Percentiles rank a stretch among this genome's conserved stretches.
phyloP scores from a whole-genome alignment of 768 basidiomycete genomes.

The Pisolithus microcarpus region DNA sequence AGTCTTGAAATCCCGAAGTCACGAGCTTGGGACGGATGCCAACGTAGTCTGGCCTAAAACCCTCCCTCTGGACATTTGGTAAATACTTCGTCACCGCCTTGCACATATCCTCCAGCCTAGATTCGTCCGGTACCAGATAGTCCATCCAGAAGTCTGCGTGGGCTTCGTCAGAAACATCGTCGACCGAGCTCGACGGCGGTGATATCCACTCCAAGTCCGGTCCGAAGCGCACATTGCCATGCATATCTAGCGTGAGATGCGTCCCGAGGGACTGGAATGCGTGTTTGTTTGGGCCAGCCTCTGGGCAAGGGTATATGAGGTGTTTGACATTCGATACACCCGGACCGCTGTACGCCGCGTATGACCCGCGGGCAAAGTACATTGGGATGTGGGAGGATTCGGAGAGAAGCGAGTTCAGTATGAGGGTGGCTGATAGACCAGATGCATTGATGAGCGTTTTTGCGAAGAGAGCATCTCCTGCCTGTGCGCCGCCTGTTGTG shows the following conservation, averaged over 20 bases:
- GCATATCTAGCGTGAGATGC: conserved; percentile 82
- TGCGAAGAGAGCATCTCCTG: conserved; percentile 62
- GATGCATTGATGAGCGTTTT: conserved; percentile 77
- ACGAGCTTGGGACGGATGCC: conserved; percentile 87
- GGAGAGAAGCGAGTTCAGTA: conserved; percentile 65
- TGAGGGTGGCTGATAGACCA: conserved; percentile 63
- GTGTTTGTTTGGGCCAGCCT: conserved; percentile 47
- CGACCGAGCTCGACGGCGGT: conserved; percentile 32
- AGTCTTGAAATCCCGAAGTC: conserved; percentile 81
- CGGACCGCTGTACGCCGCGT: conserved; percentile 80
- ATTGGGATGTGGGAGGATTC: conserved; percentile 54
- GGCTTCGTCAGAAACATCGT: conserved; percentile 30
- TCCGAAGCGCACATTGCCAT: conserved; percentile 82
- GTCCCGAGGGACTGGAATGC: conserved; percentile 85
- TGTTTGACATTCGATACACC: conserved; percentile 61
- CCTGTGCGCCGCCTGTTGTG: conserved; percentile 43
- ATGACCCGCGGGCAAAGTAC: conserved; percentile 80
- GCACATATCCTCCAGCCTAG: conserved; percentile 58
- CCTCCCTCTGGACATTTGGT: conserved; percentile 50
- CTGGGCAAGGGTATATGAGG: conserved; percentile 90
- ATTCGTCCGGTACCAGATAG: conserved; percentile 58
- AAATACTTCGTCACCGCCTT: conserved; percentile 68
- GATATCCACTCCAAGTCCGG: conserved; percentile 88
- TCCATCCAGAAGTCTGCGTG: conserved; percentile 71
- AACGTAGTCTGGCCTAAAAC: conserved; percentile 74